phyloP scores from a whole-genome alignment of 208 protist genomes.

The Zelonia costaricensis region DNA sequence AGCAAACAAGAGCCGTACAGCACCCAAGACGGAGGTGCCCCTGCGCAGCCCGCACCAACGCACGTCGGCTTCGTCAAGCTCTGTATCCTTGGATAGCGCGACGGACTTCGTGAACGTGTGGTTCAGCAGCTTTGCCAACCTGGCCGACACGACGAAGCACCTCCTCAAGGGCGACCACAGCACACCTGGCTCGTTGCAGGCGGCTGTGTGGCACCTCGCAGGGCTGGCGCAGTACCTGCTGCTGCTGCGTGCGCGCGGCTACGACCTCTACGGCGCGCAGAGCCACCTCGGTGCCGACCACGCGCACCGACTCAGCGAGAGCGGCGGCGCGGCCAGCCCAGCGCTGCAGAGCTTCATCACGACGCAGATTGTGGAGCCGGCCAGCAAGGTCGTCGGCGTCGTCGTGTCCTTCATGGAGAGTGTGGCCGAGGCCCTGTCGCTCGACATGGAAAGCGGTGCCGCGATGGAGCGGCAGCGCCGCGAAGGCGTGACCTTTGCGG shows the following conservation, averaged over 20 bases:
- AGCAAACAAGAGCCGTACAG: constrained; percentile 2
- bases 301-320: background rate
- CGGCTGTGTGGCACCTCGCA: constrained; percentile 48
- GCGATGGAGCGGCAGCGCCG: constrained; percentile 18
- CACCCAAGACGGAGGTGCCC: background rate
- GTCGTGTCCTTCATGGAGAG: constrained; percentile 33
- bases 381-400: constrained; percentile 20
- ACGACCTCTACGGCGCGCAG: constrained; percentile 23
- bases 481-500: constrained; percentile 24
- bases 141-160: constrained; percentile 47
- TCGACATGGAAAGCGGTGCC: constrained; percentile 26
- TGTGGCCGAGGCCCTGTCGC: constrained; percentile 21
- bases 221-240: constrained; percentile 50
- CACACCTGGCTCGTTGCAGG: constrained; percentile 41
- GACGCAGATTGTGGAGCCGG: constrained; percentile 25
- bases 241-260: constrained; percentile 23
- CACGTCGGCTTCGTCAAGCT: no score
- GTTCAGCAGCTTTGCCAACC: constrained; percentile 39
- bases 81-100: no score
- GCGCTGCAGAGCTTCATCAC: constrained; percentile 22
- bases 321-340: constrained; percentile 1
- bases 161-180: constrained; percentile 39
- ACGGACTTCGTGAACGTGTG: constrained; percentile 36
- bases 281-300: constrained; percentile 6
- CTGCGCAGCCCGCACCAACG: background rate